phyloP scores from a whole-genome alignment of 768 basidiomycete species.

The Royoungia palumana region DNA sequence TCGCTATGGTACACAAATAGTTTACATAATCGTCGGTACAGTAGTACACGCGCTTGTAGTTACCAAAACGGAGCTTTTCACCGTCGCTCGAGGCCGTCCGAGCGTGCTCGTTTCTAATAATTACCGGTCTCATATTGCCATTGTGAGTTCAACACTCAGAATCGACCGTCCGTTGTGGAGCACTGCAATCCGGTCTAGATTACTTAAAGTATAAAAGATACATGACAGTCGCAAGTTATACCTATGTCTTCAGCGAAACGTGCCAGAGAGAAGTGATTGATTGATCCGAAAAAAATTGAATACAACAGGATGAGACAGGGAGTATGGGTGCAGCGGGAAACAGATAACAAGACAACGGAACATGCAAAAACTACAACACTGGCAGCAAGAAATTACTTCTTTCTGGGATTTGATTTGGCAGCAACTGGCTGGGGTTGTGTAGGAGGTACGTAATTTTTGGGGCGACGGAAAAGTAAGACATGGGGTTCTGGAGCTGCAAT shows the following conservation, averaged over 20 bases:
- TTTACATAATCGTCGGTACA: too few relatives aligned
- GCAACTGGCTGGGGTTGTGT: conserved; percentile 41
- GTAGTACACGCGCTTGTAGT: too few relatives aligned
- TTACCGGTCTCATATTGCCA: too few relatives aligned
- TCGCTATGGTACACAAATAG: too few relatives aligned
- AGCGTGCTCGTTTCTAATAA: too few relatives aligned
- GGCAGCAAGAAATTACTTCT: conserved; percentile 34
- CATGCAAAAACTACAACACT: conserved; percentile 18
- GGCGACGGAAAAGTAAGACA: conserved; percentile 87
- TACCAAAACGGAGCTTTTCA: too few relatives aligned
- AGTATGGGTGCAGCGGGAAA: conserved; percentile 19
- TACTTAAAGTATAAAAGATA: conserved; percentile 4
- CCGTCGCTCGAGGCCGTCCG: too few relatives aligned
- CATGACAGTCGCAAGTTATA: conserved; percentile 11
- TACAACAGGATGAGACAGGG: conserved; percentile 10
- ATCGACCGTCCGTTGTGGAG: background rate
- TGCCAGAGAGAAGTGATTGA: conserved; percentile 3
- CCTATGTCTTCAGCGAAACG: conserved; percentile 6
- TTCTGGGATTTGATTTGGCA: conserved; percentile 40
- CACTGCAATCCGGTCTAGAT: conserved; percentile 5
- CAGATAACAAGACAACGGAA: conserved; percentile 20
- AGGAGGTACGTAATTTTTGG: conserved; percentile 62
- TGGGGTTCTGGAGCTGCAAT: conserved; percentile 83
- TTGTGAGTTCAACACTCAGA: too few relatives aligned
- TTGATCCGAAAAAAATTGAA: conserved; percentile 8